phyloP scores from a whole-genome alignment of 2,329 filamentous ascomycete species.

The Colletotrichum agaves region DNA sequence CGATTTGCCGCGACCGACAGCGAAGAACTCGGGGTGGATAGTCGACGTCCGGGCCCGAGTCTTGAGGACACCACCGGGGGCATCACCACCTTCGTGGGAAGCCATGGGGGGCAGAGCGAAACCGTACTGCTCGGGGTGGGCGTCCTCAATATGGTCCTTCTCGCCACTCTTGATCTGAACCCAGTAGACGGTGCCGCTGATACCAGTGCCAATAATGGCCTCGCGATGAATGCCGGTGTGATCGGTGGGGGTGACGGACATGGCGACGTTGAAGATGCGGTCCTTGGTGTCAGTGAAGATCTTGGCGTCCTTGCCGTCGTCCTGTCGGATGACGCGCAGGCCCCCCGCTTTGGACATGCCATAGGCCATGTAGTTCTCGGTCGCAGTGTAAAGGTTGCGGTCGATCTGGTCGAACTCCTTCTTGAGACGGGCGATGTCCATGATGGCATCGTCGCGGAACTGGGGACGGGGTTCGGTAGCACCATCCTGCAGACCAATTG shows the following conservation, averaged over 20 bases:
- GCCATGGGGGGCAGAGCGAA: constrained; percentile 90
- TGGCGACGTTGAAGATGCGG: constrained; percentile 92
- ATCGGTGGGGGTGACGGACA: constrained; percentile 75
- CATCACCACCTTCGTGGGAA: constrained; percentile 89
- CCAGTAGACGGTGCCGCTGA: constrained; percentile 98
- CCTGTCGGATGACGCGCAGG: constrained; percentile 91
- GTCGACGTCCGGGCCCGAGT: constrained; percentile 92
- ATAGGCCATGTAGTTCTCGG: constrained; percentile 91
- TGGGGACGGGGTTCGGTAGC: constrained; percentile 66
- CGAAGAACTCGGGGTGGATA: constrained; percentile 91
- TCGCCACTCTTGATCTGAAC: constrained; percentile 80
- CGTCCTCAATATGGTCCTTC: constrained; percentile 82
- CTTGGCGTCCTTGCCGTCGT: constrained; percentile 90
- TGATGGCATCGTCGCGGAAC: constrained; percentile 82
- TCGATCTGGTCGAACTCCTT: constrained; percentile 99
- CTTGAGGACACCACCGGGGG: constrained; percentile 92
- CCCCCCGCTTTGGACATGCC: constrained; percentile 94
- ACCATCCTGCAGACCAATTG: constrained; percentile 77
- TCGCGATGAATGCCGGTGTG: constrained; percentile 72
- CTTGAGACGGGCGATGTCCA: constrained; percentile 94
- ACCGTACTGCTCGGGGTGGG: constrained; percentile 83
- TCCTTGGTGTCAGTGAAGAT: constrained; percentile 92
- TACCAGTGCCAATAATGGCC: constrained; percentile 89
- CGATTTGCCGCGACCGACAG: constrained; percentile 93
- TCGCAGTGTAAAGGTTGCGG: constrained; percentile 89